Evolutionary conservation across 371 early-diverging fungal genomes (phyloP).

Genomic region (Mucor piriformis): DNA sequence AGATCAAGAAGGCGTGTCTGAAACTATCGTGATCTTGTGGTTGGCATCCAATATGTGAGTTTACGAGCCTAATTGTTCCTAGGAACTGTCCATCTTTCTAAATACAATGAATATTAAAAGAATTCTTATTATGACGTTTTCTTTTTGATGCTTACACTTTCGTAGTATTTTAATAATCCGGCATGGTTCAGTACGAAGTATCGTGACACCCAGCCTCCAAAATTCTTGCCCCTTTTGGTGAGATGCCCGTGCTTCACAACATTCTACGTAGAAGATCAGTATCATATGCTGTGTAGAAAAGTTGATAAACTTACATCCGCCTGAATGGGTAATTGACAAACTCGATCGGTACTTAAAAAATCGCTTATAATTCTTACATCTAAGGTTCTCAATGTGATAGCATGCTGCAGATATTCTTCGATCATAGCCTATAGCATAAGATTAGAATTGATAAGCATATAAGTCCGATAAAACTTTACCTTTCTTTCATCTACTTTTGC

Average conservation of each 20-base stretch:
- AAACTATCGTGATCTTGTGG: constrained; percentile 44
- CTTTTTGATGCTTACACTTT: constrained; percentile 41
- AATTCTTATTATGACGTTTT: no score
- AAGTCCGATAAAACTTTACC: constrained; percentile 23
- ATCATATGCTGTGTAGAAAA: not conserved
- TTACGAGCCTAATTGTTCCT: constrained; percentile 54
- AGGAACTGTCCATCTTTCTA: constrained; percentile 60
- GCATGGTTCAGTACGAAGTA: constrained; percentile 67
- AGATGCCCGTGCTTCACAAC: constrained; percentile 73
- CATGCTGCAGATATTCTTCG: constrained; percentile 71
- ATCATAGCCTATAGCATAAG: constrained; percentile 22
- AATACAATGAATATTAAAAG: not conserved
- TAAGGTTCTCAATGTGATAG: constrained; percentile 46
- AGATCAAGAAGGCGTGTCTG: constrained; percentile 77
- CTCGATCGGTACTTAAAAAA: constrained; percentile 68
- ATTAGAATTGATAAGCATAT: not conserved
- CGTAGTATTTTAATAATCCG: constrained; percentile 67
- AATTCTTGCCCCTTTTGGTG: constrained; percentile 82
- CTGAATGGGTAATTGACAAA: constrained; percentile 9
- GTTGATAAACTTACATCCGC: not conserved
- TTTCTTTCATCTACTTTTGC: constrained; percentile 73
- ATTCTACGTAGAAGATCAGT: not conserved
- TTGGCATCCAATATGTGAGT: constrained; percentile 61
- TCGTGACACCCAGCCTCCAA: constrained; percentile 83
- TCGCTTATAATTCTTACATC: constrained; percentile 61